phyloP scores from a whole-genome alignment of 441 rosid species.

The Euphorbia schlechtendalii region DNA sequence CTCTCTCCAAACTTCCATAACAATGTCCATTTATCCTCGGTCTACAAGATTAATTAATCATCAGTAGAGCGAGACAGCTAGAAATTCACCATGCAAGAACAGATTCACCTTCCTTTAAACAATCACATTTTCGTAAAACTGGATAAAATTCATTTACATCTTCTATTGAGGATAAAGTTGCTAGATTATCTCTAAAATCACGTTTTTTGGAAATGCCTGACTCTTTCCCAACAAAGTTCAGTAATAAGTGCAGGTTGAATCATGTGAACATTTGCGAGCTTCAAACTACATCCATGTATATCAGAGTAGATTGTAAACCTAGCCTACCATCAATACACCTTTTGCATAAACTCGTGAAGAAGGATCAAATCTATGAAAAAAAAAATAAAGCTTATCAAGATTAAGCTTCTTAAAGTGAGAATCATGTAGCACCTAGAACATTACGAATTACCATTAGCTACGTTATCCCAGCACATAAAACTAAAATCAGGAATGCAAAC shows the following conservation, averaged over 20 bases:
- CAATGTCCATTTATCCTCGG: not conserved
- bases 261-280: not conserved
- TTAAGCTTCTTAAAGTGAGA: too few relatives aligned
- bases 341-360: not conserved
- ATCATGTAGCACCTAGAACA: not conserved
- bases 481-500: conserved; percentile 1
- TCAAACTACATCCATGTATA: conserved; percentile 5
- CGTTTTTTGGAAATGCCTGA: conserved; percentile 1
- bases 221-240: not conserved
- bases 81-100: not conserved
- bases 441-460: conserved; percentile 3
- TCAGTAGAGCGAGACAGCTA: not conserved
- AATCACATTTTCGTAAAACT: not conserved
- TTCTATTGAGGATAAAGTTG: not conserved
- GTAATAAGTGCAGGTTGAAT: conserved; percentile 1
- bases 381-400: too few relatives aligned
- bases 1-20: conserved; percentile 5
- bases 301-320: not conserved
- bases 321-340: not conserved
- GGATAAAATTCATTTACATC: not conserved
- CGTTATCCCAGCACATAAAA: conserved; percentile 4
- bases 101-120: not conserved
- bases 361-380: not conserved
- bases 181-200: not conserved
- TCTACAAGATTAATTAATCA: not conserved